phyloP scores from a whole-genome alignment of 306 rosid species.

The Vigna unguiculata region DNA sequence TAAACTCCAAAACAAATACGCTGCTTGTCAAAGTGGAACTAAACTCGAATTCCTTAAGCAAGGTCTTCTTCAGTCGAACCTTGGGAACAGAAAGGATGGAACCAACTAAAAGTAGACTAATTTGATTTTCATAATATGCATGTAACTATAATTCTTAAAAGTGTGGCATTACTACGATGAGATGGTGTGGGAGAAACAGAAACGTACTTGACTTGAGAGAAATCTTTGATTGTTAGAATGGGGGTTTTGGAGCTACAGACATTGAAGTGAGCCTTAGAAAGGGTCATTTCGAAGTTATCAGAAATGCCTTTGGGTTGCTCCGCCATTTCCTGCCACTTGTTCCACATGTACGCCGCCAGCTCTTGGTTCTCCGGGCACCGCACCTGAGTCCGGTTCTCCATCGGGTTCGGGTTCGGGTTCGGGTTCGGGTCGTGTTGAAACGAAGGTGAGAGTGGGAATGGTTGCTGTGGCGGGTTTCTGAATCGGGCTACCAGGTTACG shows the following conservation, averaged over 20 bases:
- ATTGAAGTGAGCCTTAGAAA: conserved; percentile 81
- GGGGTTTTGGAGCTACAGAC: conserved; percentile 70
- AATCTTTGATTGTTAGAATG: conserved; percentile 71
- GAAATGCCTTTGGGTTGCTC: conserved; percentile 73
- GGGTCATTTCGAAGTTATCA: conserved; percentile 68
- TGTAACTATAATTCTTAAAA: neutral
- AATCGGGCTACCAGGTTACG: too few relatives aligned
- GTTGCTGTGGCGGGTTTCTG: too few relatives aligned
- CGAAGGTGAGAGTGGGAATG: neutral
- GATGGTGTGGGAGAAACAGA: neutral
- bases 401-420: conserved; percentile 30
- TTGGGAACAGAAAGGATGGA: too few relatives aligned
- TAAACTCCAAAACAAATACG: neutral
- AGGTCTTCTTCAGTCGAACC: too few relatives aligned
- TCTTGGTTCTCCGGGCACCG: conserved; percentile 70
- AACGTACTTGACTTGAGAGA: conserved; percentile 77
- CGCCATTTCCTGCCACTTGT: conserved; percentile 78
- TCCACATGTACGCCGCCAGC: conserved; percentile 63
- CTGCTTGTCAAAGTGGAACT: neutral
- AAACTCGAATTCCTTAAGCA: neutral
- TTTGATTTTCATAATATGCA: neutral
- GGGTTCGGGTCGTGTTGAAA: conserved; percentile 2
- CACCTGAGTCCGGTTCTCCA: conserved; percentile 65
- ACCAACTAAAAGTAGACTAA: neutral
- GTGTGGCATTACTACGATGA: neutral